Conservation (phyloP, 2,329 filamentous ascomycete species). For the Fusarium longipes region DNA sequence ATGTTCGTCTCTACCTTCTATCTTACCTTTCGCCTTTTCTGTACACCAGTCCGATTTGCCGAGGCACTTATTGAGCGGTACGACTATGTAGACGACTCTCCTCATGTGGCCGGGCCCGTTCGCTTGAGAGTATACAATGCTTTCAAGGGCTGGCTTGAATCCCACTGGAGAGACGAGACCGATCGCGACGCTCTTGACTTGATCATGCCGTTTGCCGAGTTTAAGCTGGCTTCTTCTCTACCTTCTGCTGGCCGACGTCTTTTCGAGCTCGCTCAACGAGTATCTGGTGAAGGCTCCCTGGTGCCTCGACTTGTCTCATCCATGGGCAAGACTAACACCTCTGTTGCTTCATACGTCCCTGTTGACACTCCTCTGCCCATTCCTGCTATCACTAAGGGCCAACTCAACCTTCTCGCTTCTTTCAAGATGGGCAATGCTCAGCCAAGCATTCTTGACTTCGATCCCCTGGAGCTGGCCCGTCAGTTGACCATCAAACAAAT, state of each 20-base stretch:
- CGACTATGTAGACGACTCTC: conserved; percentile 86
- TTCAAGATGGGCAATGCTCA: conserved; percentile 78
- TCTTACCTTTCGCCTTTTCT: conserved; percentile 94
- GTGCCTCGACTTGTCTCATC: conserved; percentile 87
- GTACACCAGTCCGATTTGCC: conserved; percentile 81
- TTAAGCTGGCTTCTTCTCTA: conserved; percentile 73
- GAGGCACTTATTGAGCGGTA: conserved; percentile 89
- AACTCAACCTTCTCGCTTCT: conserved; percentile 75
- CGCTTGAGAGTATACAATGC: conserved; percentile 93
- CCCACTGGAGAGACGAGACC: conserved; percentile 87
- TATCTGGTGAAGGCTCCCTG: conserved; percentile 77
- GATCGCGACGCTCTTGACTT: conserved; percentile 80
- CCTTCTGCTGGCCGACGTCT: conserved; percentile 85
- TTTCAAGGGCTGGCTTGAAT: conserved; percentile 97
- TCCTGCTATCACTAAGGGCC: conserved; percentile 78
- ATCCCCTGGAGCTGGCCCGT: conserved; percentile 88
- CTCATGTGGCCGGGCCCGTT: conserved; percentile 79
- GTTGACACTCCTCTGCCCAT: conserved; percentile 78
- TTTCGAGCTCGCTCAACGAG: conserved; percentile 81
- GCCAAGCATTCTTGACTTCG: conserved; percentile 88
- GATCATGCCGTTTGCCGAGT: conserved; percentile 83
- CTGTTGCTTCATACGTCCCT: conserved; percentile 75
- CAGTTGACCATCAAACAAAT: conserved; percentile 95
- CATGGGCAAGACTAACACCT: conserved; percentile 87
- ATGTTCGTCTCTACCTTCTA: conserved; percentile 96